phyloP scores from a whole-genome alignment of 345 rosid species.

The Luvunga scandens region DNA sequence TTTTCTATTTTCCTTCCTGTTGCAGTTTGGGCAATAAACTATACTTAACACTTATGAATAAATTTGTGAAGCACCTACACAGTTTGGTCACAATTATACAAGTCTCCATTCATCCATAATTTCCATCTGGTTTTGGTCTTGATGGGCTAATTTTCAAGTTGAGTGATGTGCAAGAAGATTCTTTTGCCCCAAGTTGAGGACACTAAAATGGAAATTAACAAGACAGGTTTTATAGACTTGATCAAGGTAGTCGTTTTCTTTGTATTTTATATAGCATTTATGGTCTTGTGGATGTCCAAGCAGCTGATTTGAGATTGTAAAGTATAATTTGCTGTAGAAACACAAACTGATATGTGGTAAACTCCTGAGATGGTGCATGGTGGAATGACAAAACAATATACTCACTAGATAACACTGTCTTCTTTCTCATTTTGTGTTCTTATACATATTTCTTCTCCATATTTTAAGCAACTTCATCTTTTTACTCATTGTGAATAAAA shows the following conservation, averaged over 20 bases:
- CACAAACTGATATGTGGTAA: not conserved
- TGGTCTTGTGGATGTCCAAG: not conserved
- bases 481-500: constrained; percentile 14
- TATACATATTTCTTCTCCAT: not conserved
- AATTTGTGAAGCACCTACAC: not conserved
- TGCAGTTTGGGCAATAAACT: not conserved
- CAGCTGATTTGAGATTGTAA: not conserved
- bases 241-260: not conserved
- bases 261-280: not conserved
- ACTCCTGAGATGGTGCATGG: not conserved
- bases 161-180: not conserved
- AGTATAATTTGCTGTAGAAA: not conserved
- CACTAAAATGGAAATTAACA: not conserved
- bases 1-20: not conserved
- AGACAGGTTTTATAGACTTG: not conserved
- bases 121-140: not conserved
- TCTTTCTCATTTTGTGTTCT: not conserved
- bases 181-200: not conserved
- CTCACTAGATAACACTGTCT: not conserved
- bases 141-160: not conserved
- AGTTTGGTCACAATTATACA: not conserved
- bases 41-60: not conserved
- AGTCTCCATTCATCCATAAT: not conserved
- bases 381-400: not conserved
- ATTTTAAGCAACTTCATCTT: constrained; percentile 3